Evolutionary conservation across 257 asterid genomes (phyloP), one percentile per base, ranked within the genome.

Genomic region (Apocynum venetum): DNA sequence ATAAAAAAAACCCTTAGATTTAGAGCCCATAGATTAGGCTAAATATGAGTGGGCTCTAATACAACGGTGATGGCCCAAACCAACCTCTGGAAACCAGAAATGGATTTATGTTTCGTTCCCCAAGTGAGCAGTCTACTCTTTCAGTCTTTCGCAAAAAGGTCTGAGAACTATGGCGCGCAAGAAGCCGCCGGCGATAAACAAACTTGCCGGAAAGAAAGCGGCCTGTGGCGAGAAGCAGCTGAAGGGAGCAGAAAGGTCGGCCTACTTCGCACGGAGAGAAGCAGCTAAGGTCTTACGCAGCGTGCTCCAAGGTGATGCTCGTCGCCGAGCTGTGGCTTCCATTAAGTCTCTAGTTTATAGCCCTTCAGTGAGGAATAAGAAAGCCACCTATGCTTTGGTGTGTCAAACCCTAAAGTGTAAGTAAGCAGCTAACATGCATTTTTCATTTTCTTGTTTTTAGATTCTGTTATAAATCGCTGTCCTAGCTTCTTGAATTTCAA

Each of bases 341-440:
- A 91, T 96, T 38, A 96, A 96, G 88, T 82, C 98, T 60, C 89
- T 93, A 48, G 97, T 96, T 74, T 91, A 85, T 74, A 89, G 96
- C 75, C 99, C 97, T 36, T 79, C 93, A 55, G 61, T 93, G 73
- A 85, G 97, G 88, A 96, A 96, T 85, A 96, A 96, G 76, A 91
- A 72, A 76, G 98, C 94, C 44, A 89, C 97, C 4, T 96, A 83
- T 72, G 99, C 97, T 44, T 82, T 96, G 70, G 97, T 96, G 31
- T 93, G 98, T 85, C 91, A 96, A 80, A 96, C 97, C 35, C 98
- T 93, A 79, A 96, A 96, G 84, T 83, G 99, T 91, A 90, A 71
- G 93, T 77, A 8, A 41, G 55, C 67, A 8, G 9, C 51, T 25
- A 10, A 10, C 35, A 10, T 38, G 4, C 56, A 15, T 38, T 53